phyloP scores from a whole-genome alignment of 768 basidiomycete genomes.

The Russula abietina region DNA sequence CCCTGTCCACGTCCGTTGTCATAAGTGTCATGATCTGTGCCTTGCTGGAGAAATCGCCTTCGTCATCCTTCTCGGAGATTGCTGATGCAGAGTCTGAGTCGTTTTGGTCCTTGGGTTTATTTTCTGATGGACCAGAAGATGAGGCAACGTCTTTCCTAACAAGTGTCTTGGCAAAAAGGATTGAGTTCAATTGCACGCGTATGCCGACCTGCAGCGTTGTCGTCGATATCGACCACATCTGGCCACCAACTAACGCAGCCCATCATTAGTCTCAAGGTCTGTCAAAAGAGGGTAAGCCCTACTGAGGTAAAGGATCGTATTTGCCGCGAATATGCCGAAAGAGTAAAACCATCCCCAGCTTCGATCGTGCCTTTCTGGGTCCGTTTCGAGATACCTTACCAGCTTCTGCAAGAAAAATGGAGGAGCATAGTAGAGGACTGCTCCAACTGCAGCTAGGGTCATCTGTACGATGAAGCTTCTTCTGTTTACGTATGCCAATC shows the following conservation, averaged over 20 bases:
- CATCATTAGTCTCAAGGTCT: slow-evolving; percentile 11
- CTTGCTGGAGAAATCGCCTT: slow-evolving; percentile 50
- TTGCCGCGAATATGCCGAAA: slow-evolving; percentile 44
- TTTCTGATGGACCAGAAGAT: slow-evolving; percentile 35
- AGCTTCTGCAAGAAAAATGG: slow-evolving; percentile 57
- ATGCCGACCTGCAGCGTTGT: slow-evolving; percentile 66
- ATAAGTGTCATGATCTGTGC: slow-evolving; percentile 92
- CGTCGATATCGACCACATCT: slow-evolving; percentile 65
- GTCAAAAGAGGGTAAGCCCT: slow-evolving; percentile 22
- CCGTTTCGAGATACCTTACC: slow-evolving; percentile 59
- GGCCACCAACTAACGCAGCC: slow-evolving; percentile 48
- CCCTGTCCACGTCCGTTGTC: slow-evolving; percentile 90
- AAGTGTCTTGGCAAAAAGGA: slow-evolving; percentile 79
- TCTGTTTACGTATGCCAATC: slow-evolving; percentile 53
- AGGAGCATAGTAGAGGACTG: slow-evolving; percentile 56
- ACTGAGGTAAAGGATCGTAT: slow-evolving; percentile 41
- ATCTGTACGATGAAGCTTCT: slow-evolving; percentile 38
- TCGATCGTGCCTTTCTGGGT: slow-evolving; percentile 47
- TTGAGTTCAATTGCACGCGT: slow-evolving; percentile 73
- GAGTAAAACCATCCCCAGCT: slow-evolving; percentile 74
- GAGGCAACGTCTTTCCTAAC: slow-evolving; percentile 80
- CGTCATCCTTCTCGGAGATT: slow-evolving; percentile 44
- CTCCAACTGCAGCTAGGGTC: slow-evolving; percentile 48
- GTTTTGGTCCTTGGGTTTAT: slow-evolving; percentile 27
- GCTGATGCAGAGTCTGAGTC: slow-evolving; percentile 15